phyloP scores from a whole-genome alignment of 352 stramenopile genomes.

The Phytopythium litorale region DNA sequence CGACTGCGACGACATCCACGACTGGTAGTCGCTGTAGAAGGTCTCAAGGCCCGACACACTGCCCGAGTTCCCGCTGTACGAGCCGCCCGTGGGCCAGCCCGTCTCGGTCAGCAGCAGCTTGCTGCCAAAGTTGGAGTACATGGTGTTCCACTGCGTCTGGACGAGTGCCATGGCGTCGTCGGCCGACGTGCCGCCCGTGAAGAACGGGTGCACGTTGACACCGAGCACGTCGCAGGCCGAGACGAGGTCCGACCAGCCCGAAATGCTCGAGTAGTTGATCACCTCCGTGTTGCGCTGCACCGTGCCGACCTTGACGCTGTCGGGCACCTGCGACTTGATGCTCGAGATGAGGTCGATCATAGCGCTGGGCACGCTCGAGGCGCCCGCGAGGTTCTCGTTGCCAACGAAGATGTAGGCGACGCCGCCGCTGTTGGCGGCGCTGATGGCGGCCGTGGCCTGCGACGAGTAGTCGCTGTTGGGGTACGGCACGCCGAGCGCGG shows the following conservation, averaged over 20 bases:
- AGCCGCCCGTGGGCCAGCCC: constrained; percentile 43
- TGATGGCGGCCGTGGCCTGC: constrained; percentile 38
- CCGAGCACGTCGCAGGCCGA: constrained; percentile 39
- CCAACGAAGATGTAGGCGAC: constrained; percentile 62
- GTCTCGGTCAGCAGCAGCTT: constrained; percentile 57
- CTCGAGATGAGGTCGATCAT: constrained; percentile 49
- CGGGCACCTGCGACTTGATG: constrained; percentile 41
- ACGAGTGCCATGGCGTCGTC: constrained; percentile 38
- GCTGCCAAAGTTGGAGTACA: constrained; percentile 32
- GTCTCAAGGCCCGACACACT: constrained; percentile 23
- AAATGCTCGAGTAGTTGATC: constrained; percentile 23
- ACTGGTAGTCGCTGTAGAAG: constrained; percentile 64
- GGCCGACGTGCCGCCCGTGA: constrained; percentile 28
- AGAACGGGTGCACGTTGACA: constrained; percentile 63
- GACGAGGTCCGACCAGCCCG: constrained; percentile 35
- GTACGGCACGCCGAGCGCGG: constrained; percentile 50
- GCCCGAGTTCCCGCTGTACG: constrained; percentile 30
- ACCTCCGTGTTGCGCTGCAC: constrained; percentile 68
- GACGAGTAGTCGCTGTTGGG: constrained; percentile 33
- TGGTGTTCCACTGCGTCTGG: constrained; percentile 50
- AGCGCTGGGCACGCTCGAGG: constrained; percentile 22
- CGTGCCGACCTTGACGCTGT: constrained; percentile 51
- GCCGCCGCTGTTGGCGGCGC: constrained; percentile 31
- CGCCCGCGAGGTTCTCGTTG: constrained; percentile 57
- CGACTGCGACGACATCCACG: constrained; percentile 38